Base-by-base conservation (phyloP, 306 rosid genomes). In the Casuarina glauca region DNA sequence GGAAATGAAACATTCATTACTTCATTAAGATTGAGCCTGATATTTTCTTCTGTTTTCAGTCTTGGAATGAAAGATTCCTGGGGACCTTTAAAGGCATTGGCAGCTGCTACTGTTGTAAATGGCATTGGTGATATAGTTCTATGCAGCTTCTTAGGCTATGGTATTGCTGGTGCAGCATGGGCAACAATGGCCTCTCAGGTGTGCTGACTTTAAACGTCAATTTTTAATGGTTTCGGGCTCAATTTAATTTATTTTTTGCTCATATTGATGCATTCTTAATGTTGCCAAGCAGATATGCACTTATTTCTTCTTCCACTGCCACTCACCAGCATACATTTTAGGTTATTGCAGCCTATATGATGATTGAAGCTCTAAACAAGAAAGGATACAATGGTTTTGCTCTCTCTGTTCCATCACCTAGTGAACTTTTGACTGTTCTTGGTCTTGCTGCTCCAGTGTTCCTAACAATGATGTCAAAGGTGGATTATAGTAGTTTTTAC, bases 61-160 rank as follows among this genome's bases (percentile, higher is more conserved):
- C 97, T 93, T 80, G 96, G 93, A 78, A 87, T 89, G 97, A 93
- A 93, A 86, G 97, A 90, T 93, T 93, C 97, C 2, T 90, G 92
- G 97, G 97, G 94, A 79, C 97, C 96, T 61, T 76, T 89, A 81
- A 93, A 87, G 92, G 93, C 94, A 70, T 86, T 90, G 88, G 90
- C 83, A 12, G 86, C 70, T 74, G 89, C 97, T 20, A 90, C 87
- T 72, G 62, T 67, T 72, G 82, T 89, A 70, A 89, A 89, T 81
- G 93, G 87, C 49, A 13, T 82, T 72, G 97, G 97, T 79, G 88
- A 89, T 79, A 46, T 87, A 81, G 57, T 89, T 60, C 78, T 90
- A 1, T 93, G 96, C 87, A 89, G 74, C 46, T 76, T 61, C 80
- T 73, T 93, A n/a, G 87, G 83, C 60, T 89, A 90, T 80, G 96